Percentiles rank a stretch among this genome's conserved stretches.
These are phyloP conservation scores for Mortierella antarctica DNA, from an alignment of 192 early-diverging fungal species.

Conservation along the genomic window DNA sequence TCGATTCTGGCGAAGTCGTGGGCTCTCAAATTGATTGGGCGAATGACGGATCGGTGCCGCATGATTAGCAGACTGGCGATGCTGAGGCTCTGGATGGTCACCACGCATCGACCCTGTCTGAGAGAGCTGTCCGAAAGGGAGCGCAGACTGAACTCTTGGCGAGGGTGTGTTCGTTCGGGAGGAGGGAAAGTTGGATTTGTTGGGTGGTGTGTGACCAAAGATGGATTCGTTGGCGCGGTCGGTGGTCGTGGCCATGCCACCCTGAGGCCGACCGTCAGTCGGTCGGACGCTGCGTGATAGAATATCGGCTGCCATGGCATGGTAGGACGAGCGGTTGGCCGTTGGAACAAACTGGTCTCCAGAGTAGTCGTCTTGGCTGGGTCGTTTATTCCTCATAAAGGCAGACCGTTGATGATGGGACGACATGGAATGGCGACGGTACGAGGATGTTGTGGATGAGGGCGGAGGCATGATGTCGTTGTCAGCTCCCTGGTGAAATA, in stretches of 20 bases:
- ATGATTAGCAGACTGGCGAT: slow-evolving; percentile 23
- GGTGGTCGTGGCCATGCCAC: slow-evolving; percentile 9
- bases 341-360: slow-evolving; percentile 50
- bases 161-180: slow-evolving; percentile 39
- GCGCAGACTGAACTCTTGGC: slow-evolving; percentile 13
- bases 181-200: slow-evolving; percentile 41
- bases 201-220: slow-evolving; percentile 1
- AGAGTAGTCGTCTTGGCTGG: slow-evolving; percentile 27
- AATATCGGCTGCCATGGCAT: slow-evolving; percentile 27
- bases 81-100: slow-evolving; percentile 5
- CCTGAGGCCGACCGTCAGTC: slow-evolving; percentile 15
- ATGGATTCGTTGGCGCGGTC: slow-evolving; percentile 14
- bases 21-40: slow-evolving; percentile 30
- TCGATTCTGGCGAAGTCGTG: slow-evolving; percentile 14
- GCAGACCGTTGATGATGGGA: slow-evolving; percentile 24
- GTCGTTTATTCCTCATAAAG: slow-evolving; percentile 9
- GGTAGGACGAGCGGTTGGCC: slow-evolving; percentile 18
- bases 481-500: slow-evolving; percentile 3
- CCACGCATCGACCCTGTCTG: slow-evolving; percentile 20
- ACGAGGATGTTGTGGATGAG: slow-evolving; percentile 32
- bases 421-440: slow-evolving; percentile 36
- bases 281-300: slow-evolving; percentile 19
- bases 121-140: slow-evolving; percentile 16
- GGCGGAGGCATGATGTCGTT: slow-evolving; percentile 48
- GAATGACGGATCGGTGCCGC: slow-evolving; percentile 24